A percentile compares a stretch with the other conserved stretches of the same genome.
These are phyloP conservation scores for Schwanniomyces polymorphus DNA, from an alignment of 805 yeast genomes.

Conservation along the genomic window DNA sequence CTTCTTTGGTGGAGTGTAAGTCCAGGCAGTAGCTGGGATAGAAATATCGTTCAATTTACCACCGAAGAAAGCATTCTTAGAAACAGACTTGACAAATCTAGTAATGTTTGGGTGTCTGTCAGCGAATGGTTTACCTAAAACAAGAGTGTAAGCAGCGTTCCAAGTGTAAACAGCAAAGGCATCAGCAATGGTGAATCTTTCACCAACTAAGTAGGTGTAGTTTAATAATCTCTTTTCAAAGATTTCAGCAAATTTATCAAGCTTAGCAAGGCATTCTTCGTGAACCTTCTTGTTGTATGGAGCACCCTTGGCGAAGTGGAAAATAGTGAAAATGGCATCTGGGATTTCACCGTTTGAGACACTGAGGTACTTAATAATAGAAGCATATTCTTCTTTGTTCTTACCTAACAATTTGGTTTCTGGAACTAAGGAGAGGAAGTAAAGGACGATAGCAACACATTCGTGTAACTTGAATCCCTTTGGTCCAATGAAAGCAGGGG, in stretches of 20 bases:
- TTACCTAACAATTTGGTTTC: slow-evolving; percentile 61
- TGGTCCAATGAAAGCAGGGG: slow-evolving; percentile 70
- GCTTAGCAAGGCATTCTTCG: slow-evolving; percentile 43
- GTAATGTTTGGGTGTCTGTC: slow-evolving; percentile 57
- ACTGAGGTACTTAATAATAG: slow-evolving; percentile 75
- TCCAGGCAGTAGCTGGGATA: slow-evolving; percentile 65
- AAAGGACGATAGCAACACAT: slow-evolving; percentile 61
- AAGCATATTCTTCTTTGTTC: slow-evolving; percentile 60
- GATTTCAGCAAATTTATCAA: slow-evolving; percentile 39
- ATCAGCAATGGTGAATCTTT: slow-evolving; percentile 58
- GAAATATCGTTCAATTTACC: slow-evolving; percentile 50
- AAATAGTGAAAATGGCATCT: slow-evolving; percentile 44
- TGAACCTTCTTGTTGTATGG: slow-evolving; percentile 79
- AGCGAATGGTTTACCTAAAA: slow-evolving; percentile 69
- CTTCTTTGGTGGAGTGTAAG: slow-evolving; percentile 71
- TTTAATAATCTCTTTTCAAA: slow-evolving; percentile 59
- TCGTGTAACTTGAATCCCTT: slow-evolving; percentile 74
- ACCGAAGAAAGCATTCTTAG: slow-evolving; percentile 44
- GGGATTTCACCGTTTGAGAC: slow-evolving; percentile 69
- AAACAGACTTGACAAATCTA: slow-evolving; percentile 71
- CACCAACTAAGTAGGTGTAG: slow-evolving; percentile 71
- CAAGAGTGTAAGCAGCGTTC: slow-evolving; percentile 53
- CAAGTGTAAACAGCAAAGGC: slow-evolving; percentile 50
- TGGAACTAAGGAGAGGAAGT: slow-evolving; percentile 48
- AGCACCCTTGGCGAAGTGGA: slow-evolving; percentile 56